These are phyloP conservation scores for Monosporascus sp. DNA, from an alignment of 2,329 filamentous ascomycete genomes.

Conservation along the genomic window DNA sequence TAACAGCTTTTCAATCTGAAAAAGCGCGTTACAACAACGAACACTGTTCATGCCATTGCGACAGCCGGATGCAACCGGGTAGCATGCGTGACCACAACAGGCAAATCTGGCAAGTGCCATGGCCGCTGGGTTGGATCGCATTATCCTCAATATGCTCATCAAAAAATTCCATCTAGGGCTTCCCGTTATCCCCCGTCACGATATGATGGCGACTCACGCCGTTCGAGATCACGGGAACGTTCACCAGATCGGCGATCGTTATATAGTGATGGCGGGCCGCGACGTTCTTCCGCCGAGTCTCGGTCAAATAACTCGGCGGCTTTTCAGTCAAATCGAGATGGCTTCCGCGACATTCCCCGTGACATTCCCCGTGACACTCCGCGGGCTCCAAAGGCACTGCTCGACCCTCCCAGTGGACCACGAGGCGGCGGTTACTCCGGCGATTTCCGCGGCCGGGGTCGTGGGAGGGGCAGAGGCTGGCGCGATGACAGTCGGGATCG, in stretches of 20 bases:
- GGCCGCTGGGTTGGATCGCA: not conserved
- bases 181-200: constrained; percentile 52
- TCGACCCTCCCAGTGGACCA: constrained; percentile 63
- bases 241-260: constrained; percentile 56
- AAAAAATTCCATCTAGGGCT: constrained; percentile 33
- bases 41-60: too few relatives aligned
- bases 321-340: constrained; percentile 57
- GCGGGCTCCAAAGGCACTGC: constrained; percentile 72
- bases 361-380: constrained; percentile 62
- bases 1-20: not conserved
- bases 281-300: constrained; percentile 58
- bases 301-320: constrained; percentile 49
- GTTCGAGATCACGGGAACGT: constrained; percentile 62
- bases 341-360: constrained; percentile 43
- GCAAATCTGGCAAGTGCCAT: not conserved
- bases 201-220: constrained; percentile 56
- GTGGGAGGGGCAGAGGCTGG: constrained; percentile 50
- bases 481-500: constrained; percentile 59
- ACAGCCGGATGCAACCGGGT: too few relatives aligned
- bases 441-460: constrained; percentile 58
- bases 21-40: too few relatives aligned
- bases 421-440: constrained; percentile 61
- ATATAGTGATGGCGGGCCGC: constrained; percentile 60
- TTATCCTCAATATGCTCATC: constrained; percentile 18
- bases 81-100: too few relatives aligned